A percentile compares a stretch with the other conserved stretches of the same genome.
Conservation (phyloP, 2,329 filamentous ascomycete species). For the Colletotrichum cereale region DNA sequence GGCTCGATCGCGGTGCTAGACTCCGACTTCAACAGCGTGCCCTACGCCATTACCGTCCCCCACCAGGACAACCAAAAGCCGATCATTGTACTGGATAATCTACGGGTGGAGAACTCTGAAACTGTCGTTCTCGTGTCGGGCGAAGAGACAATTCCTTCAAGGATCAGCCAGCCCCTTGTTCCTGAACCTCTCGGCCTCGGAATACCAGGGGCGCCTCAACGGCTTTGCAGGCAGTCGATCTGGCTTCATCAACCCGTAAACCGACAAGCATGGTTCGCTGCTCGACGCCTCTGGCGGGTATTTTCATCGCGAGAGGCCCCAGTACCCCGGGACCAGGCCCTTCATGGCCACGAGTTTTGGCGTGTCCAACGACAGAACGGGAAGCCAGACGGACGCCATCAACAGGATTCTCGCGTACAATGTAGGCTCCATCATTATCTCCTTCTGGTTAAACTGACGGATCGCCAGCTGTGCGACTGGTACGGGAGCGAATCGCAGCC, state of each 20-base stretch:
- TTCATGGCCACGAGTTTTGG: neutral
- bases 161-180: neutral
- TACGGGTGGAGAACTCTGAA: neutral
- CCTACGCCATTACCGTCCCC: constrained; percentile 5
- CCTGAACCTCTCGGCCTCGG: neutral
- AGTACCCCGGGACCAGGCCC: neutral
- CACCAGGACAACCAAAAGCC: constrained; percentile 52
- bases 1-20: constrained; percentile 52
- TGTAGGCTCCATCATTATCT: neutral
- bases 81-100: neutral
- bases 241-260: neutral
- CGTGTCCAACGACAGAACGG: neutral
- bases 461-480: no score
- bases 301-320: neutral
- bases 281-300: neutral
- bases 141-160: neutral
- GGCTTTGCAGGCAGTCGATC: neutral
- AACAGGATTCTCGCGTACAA: neutral
- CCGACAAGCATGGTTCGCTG: neutral
- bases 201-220: neutral
- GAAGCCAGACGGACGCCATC: neutral
- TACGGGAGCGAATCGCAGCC: no score
- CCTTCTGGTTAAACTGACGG: no score
- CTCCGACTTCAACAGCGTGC: constrained; percentile 37
- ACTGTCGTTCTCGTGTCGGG: neutral